Percentiles rank a stretch among this genome's conserved stretches.
Conservation (phyloP, 345 rosid species). For the Mercurialis annua region DNA sequence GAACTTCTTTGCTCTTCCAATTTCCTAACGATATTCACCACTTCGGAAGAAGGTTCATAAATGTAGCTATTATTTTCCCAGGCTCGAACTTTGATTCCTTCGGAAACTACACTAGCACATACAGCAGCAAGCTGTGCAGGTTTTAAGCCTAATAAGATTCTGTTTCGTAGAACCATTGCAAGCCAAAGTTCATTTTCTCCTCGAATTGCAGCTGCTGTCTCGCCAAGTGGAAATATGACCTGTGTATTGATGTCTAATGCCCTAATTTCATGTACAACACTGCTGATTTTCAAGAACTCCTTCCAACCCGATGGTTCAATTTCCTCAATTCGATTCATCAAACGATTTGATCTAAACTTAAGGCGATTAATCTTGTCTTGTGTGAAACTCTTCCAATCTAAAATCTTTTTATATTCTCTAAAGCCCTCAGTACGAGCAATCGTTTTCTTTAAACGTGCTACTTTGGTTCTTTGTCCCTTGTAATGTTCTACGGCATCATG, state of each 20-base stretch:
- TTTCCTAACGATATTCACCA: conserved; percentile 39
- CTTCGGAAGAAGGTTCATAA: conserved; percentile 68
- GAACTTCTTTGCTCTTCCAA: conserved; percentile 67
- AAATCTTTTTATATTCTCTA: conserved; percentile 73
- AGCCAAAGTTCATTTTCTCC: conserved; percentile 99
- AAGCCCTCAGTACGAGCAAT: conserved; percentile 79
- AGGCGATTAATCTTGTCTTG: conserved; percentile 78
- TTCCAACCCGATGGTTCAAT: conserved; percentile 99
- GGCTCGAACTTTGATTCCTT: conserved; percentile 82
- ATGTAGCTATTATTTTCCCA: conserved; percentile 66
- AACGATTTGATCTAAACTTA: conserved; percentile 62
- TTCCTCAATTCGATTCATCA: conserved; percentile 63
- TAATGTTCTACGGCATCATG: conserved; percentile 56
- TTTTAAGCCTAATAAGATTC: conserved; percentile 57
- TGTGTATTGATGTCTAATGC: conserved; percentile 79
- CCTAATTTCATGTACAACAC: conserved; percentile 78
- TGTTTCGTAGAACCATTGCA: conserved; percentile 77
- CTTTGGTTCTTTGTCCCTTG: conserved; percentile 66
- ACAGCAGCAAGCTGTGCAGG: conserved; percentile 88
- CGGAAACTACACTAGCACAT: conserved; percentile 73
- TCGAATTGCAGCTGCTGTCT: conserved; percentile 90
- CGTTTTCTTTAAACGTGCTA: conserved; percentile 77
- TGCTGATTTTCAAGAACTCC: conserved; percentile 79
- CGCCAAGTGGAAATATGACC: conserved; percentile 78
- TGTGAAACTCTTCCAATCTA: conserved; percentile 53